phyloP scores from a whole-genome alignment of 495 filamentous ascomycete genomes.

The Echria macrotheca region DNA sequence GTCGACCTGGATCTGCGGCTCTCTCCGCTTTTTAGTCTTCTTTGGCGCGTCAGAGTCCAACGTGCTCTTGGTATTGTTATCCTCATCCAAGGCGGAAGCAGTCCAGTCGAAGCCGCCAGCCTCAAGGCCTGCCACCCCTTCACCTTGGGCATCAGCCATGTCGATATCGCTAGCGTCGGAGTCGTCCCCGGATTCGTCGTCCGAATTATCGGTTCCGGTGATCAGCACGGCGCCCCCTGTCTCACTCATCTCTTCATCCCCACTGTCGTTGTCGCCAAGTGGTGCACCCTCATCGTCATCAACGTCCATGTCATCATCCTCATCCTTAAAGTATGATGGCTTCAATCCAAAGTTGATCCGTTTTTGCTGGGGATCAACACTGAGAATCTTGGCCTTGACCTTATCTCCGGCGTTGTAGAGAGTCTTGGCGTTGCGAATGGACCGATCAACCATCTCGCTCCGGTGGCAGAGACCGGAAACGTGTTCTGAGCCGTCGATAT shows the following conservation, averaged over 20 bases:
- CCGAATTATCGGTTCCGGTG: slow-evolving; percentile 38
- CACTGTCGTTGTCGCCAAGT: slow-evolving; percentile 36
- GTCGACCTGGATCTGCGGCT: slow-evolving; percentile 77
- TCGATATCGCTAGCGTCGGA: slow-evolving; percentile 38
- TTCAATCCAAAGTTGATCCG: slow-evolving; percentile 87
- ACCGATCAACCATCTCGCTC: slow-evolving; percentile 79
- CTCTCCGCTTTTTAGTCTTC: slow-evolving; percentile 70
- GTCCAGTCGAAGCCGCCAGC: slow-evolving; percentile 85
- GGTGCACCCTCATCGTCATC: slow-evolving; percentile 47
- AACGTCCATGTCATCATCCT: slow-evolving; percentile 50
- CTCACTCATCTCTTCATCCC: slow-evolving; percentile 46
- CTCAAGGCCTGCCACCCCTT: slow-evolving; percentile 56
- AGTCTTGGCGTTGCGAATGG: slow-evolving; percentile 70
- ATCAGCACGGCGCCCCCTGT: slow-evolving; percentile 51
- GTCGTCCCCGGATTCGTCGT: slow-evolving; percentile 45
- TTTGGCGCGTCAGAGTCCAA: slow-evolving; percentile 50
- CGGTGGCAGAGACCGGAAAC: slow-evolving; percentile 89
- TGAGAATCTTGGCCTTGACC: slow-evolving; percentile 84
- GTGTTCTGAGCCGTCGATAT: slow-evolving; percentile 75
- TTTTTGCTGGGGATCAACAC: slow-evolving; percentile 63
- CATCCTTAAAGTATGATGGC: slow-evolving; percentile 77
- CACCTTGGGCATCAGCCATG: slow-evolving; percentile 39
- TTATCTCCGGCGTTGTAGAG: slow-evolving; percentile 82
- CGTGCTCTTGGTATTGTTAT: slow-evolving; percentile 31
- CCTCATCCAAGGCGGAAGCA: slow-evolving; percentile 49